Conservation (phyloP, 2,329 filamentous ascomycete genomes). For the Aphanocladium album region DNA sequence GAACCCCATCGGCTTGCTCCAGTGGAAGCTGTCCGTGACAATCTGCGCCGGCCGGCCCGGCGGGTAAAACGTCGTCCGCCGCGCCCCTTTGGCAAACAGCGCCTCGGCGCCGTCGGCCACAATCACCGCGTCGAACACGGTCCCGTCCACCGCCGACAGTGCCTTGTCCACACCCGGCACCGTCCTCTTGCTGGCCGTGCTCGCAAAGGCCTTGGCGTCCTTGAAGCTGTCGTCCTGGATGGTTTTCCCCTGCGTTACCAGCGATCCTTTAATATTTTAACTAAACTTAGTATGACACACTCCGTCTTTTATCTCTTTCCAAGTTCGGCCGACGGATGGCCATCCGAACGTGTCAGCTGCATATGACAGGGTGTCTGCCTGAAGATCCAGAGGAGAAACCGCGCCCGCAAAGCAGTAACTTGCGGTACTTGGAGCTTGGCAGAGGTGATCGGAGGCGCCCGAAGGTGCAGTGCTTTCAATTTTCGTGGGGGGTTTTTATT, state of each 20-base stretch:
- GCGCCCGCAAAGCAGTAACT: neutral
- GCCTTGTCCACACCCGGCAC: constrained; percentile 52
- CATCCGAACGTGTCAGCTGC: neutral
- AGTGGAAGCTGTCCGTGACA: constrained; percentile 57
- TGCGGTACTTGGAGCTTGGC: neutral
- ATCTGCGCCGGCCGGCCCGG: constrained; percentile 59
- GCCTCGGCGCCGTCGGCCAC: constrained; percentile 48
- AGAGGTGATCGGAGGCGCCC: too few species aligned
- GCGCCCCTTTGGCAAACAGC: constrained; percentile 41
- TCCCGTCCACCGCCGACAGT: constrained; percentile 61
- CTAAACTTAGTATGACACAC: too few species aligned
- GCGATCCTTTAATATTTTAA: neutral
- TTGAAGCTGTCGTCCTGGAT: constrained; percentile 48
- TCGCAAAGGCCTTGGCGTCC: constrained; percentile 48
- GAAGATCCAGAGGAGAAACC: neutral
- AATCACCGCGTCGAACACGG: constrained; percentile 58
- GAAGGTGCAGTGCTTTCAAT: too few species aligned
- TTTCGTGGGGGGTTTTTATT: too few species aligned
- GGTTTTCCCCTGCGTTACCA: constrained; percentile 36
- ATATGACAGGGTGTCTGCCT: neutral
- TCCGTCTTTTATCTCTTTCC: too few species aligned
- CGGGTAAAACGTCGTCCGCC: constrained; percentile 57
- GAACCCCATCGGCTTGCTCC: constrained; percentile 64
- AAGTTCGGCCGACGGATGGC: neutral
- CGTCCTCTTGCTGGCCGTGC: constrained; percentile 57